Evolutionary conservation across 352 stramenopile species (phyloP), one percentile per base, ranked within the genome.

Genomic region (Pythium coloratum): DNA sequence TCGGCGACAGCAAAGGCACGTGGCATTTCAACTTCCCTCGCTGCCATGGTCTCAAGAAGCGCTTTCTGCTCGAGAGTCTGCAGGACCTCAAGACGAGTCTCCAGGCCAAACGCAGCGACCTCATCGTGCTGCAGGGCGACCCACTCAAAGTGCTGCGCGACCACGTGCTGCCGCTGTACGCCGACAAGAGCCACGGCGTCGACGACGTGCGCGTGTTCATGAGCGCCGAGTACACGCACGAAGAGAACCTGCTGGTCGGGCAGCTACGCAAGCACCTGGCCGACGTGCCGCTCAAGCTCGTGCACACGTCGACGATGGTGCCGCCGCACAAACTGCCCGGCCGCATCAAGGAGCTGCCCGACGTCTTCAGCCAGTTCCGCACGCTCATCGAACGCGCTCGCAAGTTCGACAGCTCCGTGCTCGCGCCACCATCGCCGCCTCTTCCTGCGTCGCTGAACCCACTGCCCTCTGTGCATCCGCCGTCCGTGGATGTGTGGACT

Each of bases 1-100:
- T 68, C 18, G 62, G 36, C 12, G 53, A 59, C 2, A 30, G 49
- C 62, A 34, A 53, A 8, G 42, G 42, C 26, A 68, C 62, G 40
- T 68, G 62, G 62, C 62, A 68, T 33, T 68, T 68, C 44, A 13
- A 55, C 7, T 68, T 62, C 24, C 40, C 62, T 40, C 62, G 62
- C 16, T 68, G 53, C 62, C 36, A 68, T 32, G 62, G 62, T 6
- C 53, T 62, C 38, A 59, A 62, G 42, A 61, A 57, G 61, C 61
- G 61, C 18, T 67, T 67, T 32, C n/a, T 67, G n/a, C 62, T 68
- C 20, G 62, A 68, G 42, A 68, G 62, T 44, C 51, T 68, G 5
- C 26, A 38, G 14, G 62, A 68, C 38, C 62, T 68, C 38, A 61
- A 62, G 62, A 40, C 53, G 9, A 26, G 40, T 18, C 38, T 68